Base-by-base conservation (phyloP, 495 filamentous ascomycete species). In the Trichoderma virens region DNA sequence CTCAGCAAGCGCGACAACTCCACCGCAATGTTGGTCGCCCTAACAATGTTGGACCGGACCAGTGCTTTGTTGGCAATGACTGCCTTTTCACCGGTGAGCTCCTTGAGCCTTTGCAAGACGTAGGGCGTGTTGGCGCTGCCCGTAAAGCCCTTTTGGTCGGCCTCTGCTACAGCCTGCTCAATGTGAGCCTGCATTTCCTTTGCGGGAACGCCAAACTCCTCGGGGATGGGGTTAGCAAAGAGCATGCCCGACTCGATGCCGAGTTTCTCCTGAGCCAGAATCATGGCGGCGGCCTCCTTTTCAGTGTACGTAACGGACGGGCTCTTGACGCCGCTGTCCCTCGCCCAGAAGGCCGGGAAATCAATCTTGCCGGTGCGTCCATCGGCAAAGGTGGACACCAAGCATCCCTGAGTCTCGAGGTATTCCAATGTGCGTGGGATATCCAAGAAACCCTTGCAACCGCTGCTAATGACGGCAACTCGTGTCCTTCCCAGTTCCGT, bases 401-500 rank as follows among this genome's bases (percentile, higher is more conserved):
- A 80, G 32, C 89, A 92, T 6, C 94, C 94, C 72, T 96, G 90
- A 0, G 94, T 98, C 74, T 98, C 94, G 20, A 98, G 83, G 68
- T 90, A 96, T 76, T 98, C 94, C 2, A 98, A 80, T 2, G 94
- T 98, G 63, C 89, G 81, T 7, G 90, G 88, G 65, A 97, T 89
- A 70, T 98, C 94, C 11, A 98, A 77, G 73, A 98, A 98, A 69
- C 94, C 92, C 76, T 98, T 98, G 70, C 91, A 93, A 4, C 94
- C 94, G 63, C 89, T 90, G 72, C 88, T 90, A 31, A 98, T 81
- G 9, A 98, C 93, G 30, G 93, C 87, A 47, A 98, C 86, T 11
- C 90, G 83, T 3, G 94, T 98, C 32, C 92, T 82, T n/a, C 93
- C 92, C 34, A 98, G 83, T 76, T 98, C 94, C 4, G 90, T 97